Conservation (phyloP, 257 asterid species). For the Eucommia ulmoides region DNA sequence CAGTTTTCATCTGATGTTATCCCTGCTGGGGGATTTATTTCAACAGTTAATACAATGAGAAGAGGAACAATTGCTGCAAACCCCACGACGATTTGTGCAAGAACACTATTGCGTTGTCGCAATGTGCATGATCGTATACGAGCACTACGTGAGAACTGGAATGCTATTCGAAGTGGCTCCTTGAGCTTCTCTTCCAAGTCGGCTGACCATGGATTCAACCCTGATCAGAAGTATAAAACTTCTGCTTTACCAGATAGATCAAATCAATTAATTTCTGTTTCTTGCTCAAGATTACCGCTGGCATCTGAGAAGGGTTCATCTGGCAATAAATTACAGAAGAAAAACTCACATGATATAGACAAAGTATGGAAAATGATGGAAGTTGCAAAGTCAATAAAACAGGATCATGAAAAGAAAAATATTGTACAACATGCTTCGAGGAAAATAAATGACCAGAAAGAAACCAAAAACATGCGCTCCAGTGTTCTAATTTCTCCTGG, state of each 20-base stretch:
- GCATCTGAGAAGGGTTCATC: slow-evolving; percentile 19
- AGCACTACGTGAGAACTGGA: slow-evolving; percentile 52
- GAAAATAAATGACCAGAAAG: slow-evolving; percentile 12
- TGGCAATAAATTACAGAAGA: slow-evolving; percentile 3
- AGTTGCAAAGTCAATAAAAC: slow-evolving; percentile 38
- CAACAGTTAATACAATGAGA: slow-evolving; percentile 11
- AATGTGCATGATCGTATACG: slow-evolving; percentile 41
- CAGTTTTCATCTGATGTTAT: slow-evolving; percentile 9
- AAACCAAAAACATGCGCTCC: too few relatives aligned
- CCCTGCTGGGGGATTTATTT: slow-evolving; percentile 7
- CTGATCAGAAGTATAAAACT: slow-evolving; percentile 13
- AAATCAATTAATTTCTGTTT: slow-evolving; percentile 10
- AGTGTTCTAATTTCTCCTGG: slow-evolving; percentile 11
- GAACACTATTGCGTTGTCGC: slow-evolving; percentile 42
- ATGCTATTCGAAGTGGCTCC: slow-evolving; percentile 35
- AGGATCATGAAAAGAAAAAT: slow-evolving; percentile 6
- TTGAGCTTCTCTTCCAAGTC: slow-evolving; percentile 27
- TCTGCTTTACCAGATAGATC: background rate
- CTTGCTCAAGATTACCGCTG: slow-evolving; percentile 17
- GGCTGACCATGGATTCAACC: slow-evolving; percentile 9
- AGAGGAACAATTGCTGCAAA: slow-evolving; percentile 12
- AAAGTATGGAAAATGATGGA: slow-evolving; percentile 67
- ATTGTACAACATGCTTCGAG: slow-evolving; percentile 12
- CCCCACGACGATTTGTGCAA: slow-evolving; percentile 21
- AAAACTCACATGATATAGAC: slow-evolving; percentile 23